Conservation (phyloP, 1,139 yeast species). For the Kurtzmaniella quercitrusa region DNA sequence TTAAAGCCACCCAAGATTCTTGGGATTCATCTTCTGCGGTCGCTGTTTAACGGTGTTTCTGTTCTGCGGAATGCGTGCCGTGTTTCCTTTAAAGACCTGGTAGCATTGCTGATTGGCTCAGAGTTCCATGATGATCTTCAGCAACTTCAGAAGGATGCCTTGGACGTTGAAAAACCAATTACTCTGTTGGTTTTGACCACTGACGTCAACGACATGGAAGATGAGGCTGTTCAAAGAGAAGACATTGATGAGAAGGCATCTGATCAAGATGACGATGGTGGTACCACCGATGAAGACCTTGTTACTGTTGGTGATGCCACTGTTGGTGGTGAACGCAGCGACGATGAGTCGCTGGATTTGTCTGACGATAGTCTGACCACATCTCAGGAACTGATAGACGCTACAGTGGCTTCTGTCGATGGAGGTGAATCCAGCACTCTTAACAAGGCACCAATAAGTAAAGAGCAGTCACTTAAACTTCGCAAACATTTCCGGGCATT, state of each 20-base stretch:
- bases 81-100: conserved; percentile 58
- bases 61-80: conserved; percentile 74
- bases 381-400: conserved; percentile 9
- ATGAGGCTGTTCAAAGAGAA: conserved; percentile 39
- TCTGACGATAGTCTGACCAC: conserved; percentile 10
- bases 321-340: conserved; percentile 16
- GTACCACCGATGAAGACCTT: conserved; percentile 15
- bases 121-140: conserved; percentile 37
- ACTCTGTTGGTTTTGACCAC: conserved; percentile 34
- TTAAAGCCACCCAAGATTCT: conserved; percentile 67
- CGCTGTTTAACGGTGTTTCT: conserved; percentile 68
- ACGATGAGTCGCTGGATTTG: conserved; percentile 14
- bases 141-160: conserved; percentile 28
- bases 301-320: conserved; percentile 18
- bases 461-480: conserved; percentile 36
- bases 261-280: conserved; percentile 21
- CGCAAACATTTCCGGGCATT: conserved; percentile 37
- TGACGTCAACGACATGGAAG: conserved; percentile 43
- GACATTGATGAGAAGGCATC: conserved; percentile 38
- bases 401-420: conserved; percentile 7
- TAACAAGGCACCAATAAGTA: conserved; percentile 38
- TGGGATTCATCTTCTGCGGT: conserved; percentile 77
- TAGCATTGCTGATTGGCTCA: conserved; percentile 50
- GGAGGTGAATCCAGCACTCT: conserved; percentile 22
- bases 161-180: conserved; percentile 11